Evolutionary conservation across 352 stramenopile species (phyloP), one percentile per base, ranked within the genome.

Genomic region (Pythium apleroticum): DNA sequence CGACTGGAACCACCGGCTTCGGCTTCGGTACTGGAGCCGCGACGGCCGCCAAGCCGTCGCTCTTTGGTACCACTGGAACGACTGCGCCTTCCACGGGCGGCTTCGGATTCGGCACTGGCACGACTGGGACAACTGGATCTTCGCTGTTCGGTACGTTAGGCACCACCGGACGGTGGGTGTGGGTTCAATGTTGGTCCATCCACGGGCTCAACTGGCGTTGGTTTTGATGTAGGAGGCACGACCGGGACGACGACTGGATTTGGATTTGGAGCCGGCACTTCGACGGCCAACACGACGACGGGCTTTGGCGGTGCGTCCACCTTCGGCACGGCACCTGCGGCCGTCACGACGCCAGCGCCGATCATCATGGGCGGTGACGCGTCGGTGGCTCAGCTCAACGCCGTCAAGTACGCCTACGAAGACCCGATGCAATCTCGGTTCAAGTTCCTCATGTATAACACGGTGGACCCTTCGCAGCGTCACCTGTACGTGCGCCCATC

Each of bases 381-480:
- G 2, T 86, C 88, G 0, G 80, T 94, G 25, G 82, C 84, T 25
- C 85, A 92, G 68, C 66, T 96, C 11, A 92, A 93, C 57, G 81
- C 82, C 39, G 72, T 96, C 59, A 92, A 93, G 64, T 84, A 87
- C 53, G 86, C 86, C 31, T 96, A 96, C 59, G 72, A 92, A 56
- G 88, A 96, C 60, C 84, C 82, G 1, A 75, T 75, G 49, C 88
- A 95, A 72, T 96, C 88, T 25, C 84, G 88, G 1, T 96, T 96
- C 76, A 96, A 96, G 65, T 93, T 94, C 56, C 72, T 96, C 31
- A 87, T 96, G 75, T 96, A 96, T 77, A 96, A 96, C 68, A 86
- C 84, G 19, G 86, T 96, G 4, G 88, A 96, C 57, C 86, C 88
- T 25, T 88, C 81, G 35, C 84, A 93, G 61, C 74, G 86, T 4